Percentiles rank a stretch among this genome's conserved stretches.
phyloP scores from a whole-genome alignment of 495 filamentous ascomycete species.

The Aspergillus wentii region DNA sequence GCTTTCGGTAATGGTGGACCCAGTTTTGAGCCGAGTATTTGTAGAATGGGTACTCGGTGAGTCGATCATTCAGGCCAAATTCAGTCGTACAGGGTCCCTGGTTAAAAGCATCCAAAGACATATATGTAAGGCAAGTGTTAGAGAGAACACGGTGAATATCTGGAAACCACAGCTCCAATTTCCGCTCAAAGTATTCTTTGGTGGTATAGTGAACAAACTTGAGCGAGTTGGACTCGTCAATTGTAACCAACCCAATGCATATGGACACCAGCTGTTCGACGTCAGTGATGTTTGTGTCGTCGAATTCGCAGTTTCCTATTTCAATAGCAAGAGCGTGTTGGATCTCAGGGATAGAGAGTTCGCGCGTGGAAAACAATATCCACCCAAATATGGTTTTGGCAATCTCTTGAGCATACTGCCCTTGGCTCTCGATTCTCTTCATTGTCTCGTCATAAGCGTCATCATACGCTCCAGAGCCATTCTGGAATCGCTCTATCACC shows the following conservation, averaged over 20 bases:
- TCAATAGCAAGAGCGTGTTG: slow-evolving; percentile 44
- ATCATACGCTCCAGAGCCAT: neutral
- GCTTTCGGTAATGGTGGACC: too few species aligned
- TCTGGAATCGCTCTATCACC: neutral
- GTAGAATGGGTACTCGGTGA: slow-evolving; percentile 25
- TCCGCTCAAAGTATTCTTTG: slow-evolving; percentile 41
- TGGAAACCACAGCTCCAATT: slow-evolving; percentile 12
- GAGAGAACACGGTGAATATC: slow-evolving; percentile 8
- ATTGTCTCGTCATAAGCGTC: slow-evolving; percentile 8
- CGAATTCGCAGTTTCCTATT: slow-evolving; percentile 18
- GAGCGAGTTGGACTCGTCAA: slow-evolving; percentile 41
- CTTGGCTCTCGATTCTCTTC: slow-evolving; percentile 4
- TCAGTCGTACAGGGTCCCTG: neutral
- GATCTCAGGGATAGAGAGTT: slow-evolving; percentile 38
- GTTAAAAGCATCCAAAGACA: slow-evolving; percentile 11
- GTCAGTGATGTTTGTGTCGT: slow-evolving; percentile 33
- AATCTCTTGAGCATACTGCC: neutral
- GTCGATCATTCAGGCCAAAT: neutral
- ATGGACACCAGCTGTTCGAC: slow-evolving; percentile 37
- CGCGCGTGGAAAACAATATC: slow-evolving; percentile 12
- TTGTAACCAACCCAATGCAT: slow-evolving; percentile 48
- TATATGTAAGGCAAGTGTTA: slow-evolving; percentile 13
- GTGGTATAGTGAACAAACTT: slow-evolving; percentile 52
- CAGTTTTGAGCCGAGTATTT: slow-evolving; percentile 41
- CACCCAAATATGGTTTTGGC: slow-evolving; percentile 4